Conservation (phyloP, 768 basidiomycete genomes). For the Dioszegia aurantiaca region DNA sequence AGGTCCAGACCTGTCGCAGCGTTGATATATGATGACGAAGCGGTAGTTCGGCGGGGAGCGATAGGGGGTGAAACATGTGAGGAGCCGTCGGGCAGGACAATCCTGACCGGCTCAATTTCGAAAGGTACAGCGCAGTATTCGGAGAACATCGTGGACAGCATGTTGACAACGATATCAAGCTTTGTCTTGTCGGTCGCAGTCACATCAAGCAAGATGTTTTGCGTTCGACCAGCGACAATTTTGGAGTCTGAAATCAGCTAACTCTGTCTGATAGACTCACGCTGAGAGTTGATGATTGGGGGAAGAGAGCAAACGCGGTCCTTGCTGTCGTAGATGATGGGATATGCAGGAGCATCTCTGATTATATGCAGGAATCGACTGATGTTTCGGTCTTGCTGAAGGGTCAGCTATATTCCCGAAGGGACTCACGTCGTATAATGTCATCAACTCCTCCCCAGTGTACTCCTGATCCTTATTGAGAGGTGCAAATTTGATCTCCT, state of each 20-base stretch:
- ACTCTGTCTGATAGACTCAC: constrained; percentile 23
- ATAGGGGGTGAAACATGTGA: constrained; percentile 76
- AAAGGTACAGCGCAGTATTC: constrained; percentile 90
- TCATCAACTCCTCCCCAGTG: constrained; percentile 88
- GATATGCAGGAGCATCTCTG: constrained; percentile 90
- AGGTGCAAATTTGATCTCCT: constrained; percentile 86
- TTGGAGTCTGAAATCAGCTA: constrained; percentile 64
- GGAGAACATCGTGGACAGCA: constrained; percentile 95
- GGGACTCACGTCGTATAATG: constrained; percentile 74
- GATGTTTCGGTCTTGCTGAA: constrained; percentile 85
- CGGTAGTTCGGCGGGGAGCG: constrained; percentile 65
- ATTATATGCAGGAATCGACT: constrained; percentile 86
- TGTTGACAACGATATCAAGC: constrained; percentile 90
- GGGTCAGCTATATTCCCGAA: not conserved
- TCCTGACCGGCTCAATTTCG: constrained; percentile 88
- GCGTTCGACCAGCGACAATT: constrained; percentile 80
- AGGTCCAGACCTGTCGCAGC: constrained; percentile 86
- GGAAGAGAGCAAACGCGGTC: constrained; percentile 93
- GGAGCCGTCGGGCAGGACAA: constrained; percentile 74
- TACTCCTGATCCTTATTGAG: constrained; percentile 74
- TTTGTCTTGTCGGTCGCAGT: constrained; percentile 97
- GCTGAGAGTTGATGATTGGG: constrained; percentile 64
- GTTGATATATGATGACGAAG: constrained; percentile 88
- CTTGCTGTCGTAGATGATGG: constrained; percentile 89
- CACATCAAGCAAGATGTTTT: constrained; percentile 92